Evolutionary conservation across 345 rosid genomes (phyloP), one percentile per base, ranked within the genome.

Genomic region (Turritis glabra): DNA sequence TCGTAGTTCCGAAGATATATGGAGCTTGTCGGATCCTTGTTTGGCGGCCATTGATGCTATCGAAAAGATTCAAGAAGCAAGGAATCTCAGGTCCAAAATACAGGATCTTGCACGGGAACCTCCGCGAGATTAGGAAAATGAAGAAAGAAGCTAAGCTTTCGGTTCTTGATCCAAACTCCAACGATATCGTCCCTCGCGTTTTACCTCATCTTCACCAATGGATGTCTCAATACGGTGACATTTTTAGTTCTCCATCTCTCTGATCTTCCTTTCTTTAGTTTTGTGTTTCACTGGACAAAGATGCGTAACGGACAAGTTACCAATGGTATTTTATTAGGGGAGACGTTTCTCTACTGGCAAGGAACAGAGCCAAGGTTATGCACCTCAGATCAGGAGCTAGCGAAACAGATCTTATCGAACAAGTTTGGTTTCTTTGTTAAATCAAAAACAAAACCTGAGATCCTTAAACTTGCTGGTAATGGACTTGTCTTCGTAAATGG

Each of bases 291-390:
- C 18, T 47, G 23, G 64, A 60, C 15, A 18, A 59, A 37, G 58
- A 35, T 37, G 62, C 61, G 19, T 75, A 9, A 19, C 32, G 51
- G 33, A 66, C 48, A 67, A 68, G 71, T 33, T 23, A 61, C 5
- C 7, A 38, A 32, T 51, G 56, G 55, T 55, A 14, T 44, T 9
- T 19, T 68, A 50, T 61, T 59, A 83, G 85, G 88, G 27, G 84
- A 83, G 19, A 83, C 77, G 7, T 69, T 86, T 64, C 74, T 81
- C 25, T 82, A 76, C 54, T 86, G 89, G 90, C 18, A 68, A 11
- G 87, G 85, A 64, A 63, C 80, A 32, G 59, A 72, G 63, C 84
- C 87, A 32, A 76, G 79, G 76, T 5, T 86, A 7, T 67, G 53
- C 48, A 74, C 83, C 38, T 53, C 83, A 11, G 82, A 85, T 18